A percentile compares a stretch with the other conserved stretches of the same genome.
These are phyloP conservation scores for Podila horticola DNA, from an alignment of 192 early-diverging fungal genomes.

Conservation along the genomic window DNA sequence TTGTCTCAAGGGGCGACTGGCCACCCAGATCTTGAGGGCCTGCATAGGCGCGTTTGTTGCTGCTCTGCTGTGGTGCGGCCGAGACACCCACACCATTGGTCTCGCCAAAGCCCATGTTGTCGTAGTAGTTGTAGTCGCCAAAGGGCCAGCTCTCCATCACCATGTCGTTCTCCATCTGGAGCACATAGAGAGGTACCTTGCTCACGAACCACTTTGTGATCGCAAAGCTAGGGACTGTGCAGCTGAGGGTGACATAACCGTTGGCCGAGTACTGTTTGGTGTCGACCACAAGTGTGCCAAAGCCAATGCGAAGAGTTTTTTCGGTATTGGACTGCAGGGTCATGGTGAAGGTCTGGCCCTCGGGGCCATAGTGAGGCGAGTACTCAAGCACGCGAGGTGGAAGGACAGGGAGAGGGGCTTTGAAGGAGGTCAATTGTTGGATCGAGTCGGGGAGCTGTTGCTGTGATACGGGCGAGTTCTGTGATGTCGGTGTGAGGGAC, in stretches of 20 bases:
- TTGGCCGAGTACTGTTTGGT: conserved; percentile 59
- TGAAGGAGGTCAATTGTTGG: conserved; percentile 3
- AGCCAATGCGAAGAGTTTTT: conserved; percentile 54
- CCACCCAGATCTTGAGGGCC: background rate
- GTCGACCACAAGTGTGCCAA: conserved; percentile 61
- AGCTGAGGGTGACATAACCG: conserved; percentile 54
- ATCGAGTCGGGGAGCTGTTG: conserved; percentile 5
- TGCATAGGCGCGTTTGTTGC: background rate
- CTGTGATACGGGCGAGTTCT: background rate
- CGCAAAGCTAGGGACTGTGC: conserved; percentile 53
- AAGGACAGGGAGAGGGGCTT: conserved; percentile 26
- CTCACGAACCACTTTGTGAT: conserved; percentile 49
- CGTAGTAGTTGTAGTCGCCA: conserved; percentile 56
- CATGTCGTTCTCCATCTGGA: conserved; percentile 53
- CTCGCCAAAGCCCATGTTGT: conserved; percentile 14
- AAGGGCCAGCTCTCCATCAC: conserved; percentile 57
- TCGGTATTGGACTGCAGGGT: conserved; percentile 44
- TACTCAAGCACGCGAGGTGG: conserved; percentile 55
- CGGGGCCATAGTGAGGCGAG: conserved; percentile 51
- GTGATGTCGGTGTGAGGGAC: conserved; percentile 3
- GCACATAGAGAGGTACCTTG: conserved; percentile 57
- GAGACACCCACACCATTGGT: background rate
- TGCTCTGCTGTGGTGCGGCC: background rate
- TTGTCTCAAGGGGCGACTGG: background rate
- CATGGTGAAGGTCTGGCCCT: conserved; percentile 42